phyloP scores from a whole-genome alignment of 345 rosid species.

The Dimocarpus longan region DNA sequence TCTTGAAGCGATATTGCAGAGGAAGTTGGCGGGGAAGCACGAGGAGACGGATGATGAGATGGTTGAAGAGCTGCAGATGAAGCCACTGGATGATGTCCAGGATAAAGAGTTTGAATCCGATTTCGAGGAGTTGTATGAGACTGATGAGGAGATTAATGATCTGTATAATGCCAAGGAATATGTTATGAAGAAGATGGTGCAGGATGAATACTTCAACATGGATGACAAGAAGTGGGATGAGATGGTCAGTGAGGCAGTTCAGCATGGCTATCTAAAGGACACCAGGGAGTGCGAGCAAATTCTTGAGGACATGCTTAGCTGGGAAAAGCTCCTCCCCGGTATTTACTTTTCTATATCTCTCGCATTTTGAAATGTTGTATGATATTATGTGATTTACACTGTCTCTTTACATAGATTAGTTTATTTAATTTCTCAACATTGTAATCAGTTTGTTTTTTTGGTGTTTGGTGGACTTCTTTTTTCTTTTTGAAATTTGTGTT shows the following conservation, averaged over 20 bases:
- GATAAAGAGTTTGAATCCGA: conserved; percentile 75
- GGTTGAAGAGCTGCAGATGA: conserved; percentile 44
- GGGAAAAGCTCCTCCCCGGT: conserved; percentile 97
- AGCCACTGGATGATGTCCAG: conserved; percentile 55
- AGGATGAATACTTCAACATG: conserved; percentile 75
- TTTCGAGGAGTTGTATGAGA: conserved; percentile 59
- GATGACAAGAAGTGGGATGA: conserved; percentile 86
- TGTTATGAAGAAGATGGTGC: conserved; percentile 51
- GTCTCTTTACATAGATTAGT: background rate
- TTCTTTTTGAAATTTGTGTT: no score
- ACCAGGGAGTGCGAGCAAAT: conserved; percentile 81
- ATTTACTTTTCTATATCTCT: conserved; percentile 3
- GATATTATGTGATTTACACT: background rate
- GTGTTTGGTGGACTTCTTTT: background rate
- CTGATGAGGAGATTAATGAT: conserved; percentile 81
- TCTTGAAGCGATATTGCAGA: conserved; percentile 63
- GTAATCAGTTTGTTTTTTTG: background rate
- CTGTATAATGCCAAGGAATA: conserved; percentile 60
- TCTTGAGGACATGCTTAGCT: conserved; percentile 85
- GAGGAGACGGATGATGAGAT: conserved; percentile 78
- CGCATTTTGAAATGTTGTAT: background rate
- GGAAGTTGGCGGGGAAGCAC: conserved; percentile 59
- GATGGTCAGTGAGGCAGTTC: conserved; percentile 65
- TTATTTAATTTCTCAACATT: background rate
- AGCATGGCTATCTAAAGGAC: conserved; percentile 62